Base-by-base conservation (phyloP, 1,139 yeast species). In the Pichia sp. region DNA sequence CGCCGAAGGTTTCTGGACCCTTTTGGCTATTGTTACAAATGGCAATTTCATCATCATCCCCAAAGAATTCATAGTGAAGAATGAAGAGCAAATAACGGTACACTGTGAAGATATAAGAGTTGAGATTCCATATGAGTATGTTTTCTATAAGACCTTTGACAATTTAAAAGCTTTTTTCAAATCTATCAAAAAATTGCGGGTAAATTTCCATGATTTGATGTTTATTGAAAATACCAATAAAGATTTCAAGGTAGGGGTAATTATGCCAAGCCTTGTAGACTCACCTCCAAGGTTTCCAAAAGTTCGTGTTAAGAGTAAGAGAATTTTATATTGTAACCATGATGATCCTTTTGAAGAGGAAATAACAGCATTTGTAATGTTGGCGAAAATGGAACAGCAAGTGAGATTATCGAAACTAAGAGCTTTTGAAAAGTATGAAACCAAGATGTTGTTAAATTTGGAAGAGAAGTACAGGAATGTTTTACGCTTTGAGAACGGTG, bases 291-390 rank as follows among this genome's bases (percentile, higher is more conserved):
- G 67, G 11, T 60, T 87, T 3, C 95, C 95, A 1, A 71, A 71
- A 34, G 72, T 87, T 1, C 70, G 76, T 10, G 57, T 90, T 15
- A 72, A 68, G 48, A 70, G 90, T 0, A 74, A 75, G 5, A 74
- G 74, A 48, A 68, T 90, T 19, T 64, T 77, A 6, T 75, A 85
- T 51, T 67, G 75, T 16, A 76, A 85, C 72, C 90, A 85, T 60
- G 97, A 92, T 70, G 97, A 92, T 70, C 92, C 95, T 8, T 90
- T 93, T 68, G 99, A 93, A 69, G 72, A 85, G 6, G 85, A 89
- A 60, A 70, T 93, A 55, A 81, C 81, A 45, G 76, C 85, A 75
- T 82, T 87, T 23, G 86, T 81, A 65, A 87, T 86, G 64, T 75
- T 88, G 41, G 96, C 96, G 4, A 61, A 75, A 53, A 68, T 79